Percentiles rank a stretch among this genome's conserved stretches.
phyloP scores from a whole-genome alignment of 2,329 filamentous ascomycete genomes.

The Alternaria rosae region DNA sequence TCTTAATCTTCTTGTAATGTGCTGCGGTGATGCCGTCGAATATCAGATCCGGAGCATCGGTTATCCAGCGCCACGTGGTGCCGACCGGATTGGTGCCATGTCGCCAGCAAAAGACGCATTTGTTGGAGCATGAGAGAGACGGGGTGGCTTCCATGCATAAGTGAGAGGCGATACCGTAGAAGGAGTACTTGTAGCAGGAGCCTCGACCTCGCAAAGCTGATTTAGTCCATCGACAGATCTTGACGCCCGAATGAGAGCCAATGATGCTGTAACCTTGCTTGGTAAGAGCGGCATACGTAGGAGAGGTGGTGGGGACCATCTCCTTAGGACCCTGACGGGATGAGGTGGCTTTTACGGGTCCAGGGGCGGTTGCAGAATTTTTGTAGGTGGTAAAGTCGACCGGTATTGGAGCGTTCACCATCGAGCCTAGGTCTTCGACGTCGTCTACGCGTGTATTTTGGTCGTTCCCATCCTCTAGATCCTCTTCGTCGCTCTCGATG shows the following conservation, averaged over 20 bases:
- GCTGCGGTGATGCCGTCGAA: slow-evolving; percentile 89
- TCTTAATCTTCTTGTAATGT: slow-evolving; percentile 98
- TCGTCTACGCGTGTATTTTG: slow-evolving; percentile 67
- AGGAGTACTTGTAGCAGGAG: slow-evolving; percentile 96
- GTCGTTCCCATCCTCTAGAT: slow-evolving; percentile 56
- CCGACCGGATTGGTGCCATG: slow-evolving; percentile 97
- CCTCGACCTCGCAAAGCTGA: slow-evolving; percentile 91
- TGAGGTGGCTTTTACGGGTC: slow-evolving; percentile 58
- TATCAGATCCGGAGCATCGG: slow-evolving; percentile 88
- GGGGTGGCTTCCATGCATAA: slow-evolving; percentile 99
- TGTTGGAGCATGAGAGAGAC: slow-evolving; percentile 94
- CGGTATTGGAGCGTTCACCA: slow-evolving; percentile 67
- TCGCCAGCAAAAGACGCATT: slow-evolving; percentile 99
- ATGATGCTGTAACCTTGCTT: slow-evolving; percentile 98
- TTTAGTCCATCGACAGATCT: slow-evolving; percentile 99
- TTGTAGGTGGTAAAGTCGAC: slow-evolving; percentile 85
- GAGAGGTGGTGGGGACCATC: slow-evolving; percentile 92
- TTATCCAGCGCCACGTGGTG: slow-evolving; percentile 95
- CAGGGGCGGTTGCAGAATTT: slow-evolving; percentile 58
- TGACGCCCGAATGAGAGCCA: slow-evolving; percentile 93
- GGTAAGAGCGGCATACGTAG: slow-evolving; percentile 86
- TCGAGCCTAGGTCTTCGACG: slow-evolving; percentile 81
- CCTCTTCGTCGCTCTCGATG: slow-evolving; percentile 81
- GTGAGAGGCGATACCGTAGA: slow-evolving; percentile 96
- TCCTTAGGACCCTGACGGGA: slow-evolving; percentile 65